Percentiles rank a stretch among this genome's conserved stretches.
phyloP scores from a whole-genome alignment of 2,329 filamentous ascomycete genomes.

The Fusarium circinatum region DNA sequence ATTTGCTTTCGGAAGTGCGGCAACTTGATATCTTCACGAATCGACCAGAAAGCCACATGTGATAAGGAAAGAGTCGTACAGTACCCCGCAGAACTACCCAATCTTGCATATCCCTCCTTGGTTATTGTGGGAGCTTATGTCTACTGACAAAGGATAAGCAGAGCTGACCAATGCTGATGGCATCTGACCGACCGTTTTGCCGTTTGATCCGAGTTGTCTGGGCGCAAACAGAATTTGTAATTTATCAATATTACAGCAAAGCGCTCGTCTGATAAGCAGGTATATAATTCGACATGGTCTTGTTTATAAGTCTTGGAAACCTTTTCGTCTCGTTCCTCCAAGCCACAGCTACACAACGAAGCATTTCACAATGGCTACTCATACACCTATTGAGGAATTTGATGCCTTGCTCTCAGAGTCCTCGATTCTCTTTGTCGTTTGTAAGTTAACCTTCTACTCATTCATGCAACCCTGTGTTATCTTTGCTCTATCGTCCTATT shows the following conservation, averaged over 20 bases:
- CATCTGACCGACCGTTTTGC: not conserved
- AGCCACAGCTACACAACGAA: not conserved
- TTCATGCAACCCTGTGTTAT: accelerated
- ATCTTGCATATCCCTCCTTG: not conserved
- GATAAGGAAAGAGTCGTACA: too few relatives aligned
- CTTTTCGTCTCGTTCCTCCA: not conserved
- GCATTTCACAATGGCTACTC: not conserved
- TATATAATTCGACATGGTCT: not conserved
- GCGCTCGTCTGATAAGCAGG: not conserved
- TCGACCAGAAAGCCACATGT: too few relatives aligned
- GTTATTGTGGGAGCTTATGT: too few relatives aligned
- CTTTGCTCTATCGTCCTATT: accelerated
- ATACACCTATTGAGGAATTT: not conserved
- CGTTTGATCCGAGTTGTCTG: not conserved
- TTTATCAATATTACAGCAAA: not conserved
- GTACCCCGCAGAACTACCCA: too few relatives aligned
- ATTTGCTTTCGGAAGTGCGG: not conserved
- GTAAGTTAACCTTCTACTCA: not conserved
- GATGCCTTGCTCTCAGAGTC: not conserved
- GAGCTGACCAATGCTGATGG: not conserved
- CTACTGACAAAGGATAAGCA: not conserved
- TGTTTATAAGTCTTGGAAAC: accelerated
- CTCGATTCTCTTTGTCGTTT: not conserved
- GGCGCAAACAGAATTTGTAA: not conserved
- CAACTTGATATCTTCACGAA: too few relatives aligned